Base-by-base conservation (phyloP, 495 filamentous ascomycete genomes). In the Staphylotrichum tortipilum region DNA sequence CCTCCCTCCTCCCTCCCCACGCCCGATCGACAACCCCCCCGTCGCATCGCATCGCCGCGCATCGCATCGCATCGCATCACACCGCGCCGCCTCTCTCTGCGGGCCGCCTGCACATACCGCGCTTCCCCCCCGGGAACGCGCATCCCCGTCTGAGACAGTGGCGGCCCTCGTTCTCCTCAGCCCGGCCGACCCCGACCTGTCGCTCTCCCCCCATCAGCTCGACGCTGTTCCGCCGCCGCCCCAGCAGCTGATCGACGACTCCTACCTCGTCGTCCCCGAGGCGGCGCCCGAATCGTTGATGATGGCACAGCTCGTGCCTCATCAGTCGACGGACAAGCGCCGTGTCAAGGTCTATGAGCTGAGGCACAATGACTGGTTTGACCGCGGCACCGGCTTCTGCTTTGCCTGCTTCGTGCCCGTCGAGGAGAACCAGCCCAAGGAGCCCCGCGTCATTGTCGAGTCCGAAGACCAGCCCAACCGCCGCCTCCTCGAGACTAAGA, bases 341-440 rank as follows among this genome's bases (percentile, higher is more conserved):
- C 85, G 92, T 75, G 92, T 98, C 59, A 98, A 98, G 76, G 92
- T 98, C 58, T 98, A 98, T 68, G 92, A 98, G 72, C 78, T 98
- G 54, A 87, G 84, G 60, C 88, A 95, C 69, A 95, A 92, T 77
- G 94, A 98, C 78, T 98, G 92, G 92, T 95, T 89, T 65, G 92
- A 98, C 71, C 77, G 94, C 52, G 92, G 92, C 44, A 98, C 92
- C 17, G 92, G 92, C 38, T 97, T 96, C 68, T 98, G 92, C 67
- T 86, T 78, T 21, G 89, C 88, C 21, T 78, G 80, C 55, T 80
- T 86, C 50, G 69, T 83, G 42, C 78, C 82, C 66, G 89, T 96
- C 33, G 69, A 71, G 36, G 69, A 76, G 48, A 67, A 66, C 53
- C 70, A 68, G 18, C 61, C 59, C 18, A 68, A 90, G 68, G 88